Evolutionary conservation across 2,329 filamentous ascomycete genomes (phyloP).

Genomic region (Diaporthe sp.): DNA sequence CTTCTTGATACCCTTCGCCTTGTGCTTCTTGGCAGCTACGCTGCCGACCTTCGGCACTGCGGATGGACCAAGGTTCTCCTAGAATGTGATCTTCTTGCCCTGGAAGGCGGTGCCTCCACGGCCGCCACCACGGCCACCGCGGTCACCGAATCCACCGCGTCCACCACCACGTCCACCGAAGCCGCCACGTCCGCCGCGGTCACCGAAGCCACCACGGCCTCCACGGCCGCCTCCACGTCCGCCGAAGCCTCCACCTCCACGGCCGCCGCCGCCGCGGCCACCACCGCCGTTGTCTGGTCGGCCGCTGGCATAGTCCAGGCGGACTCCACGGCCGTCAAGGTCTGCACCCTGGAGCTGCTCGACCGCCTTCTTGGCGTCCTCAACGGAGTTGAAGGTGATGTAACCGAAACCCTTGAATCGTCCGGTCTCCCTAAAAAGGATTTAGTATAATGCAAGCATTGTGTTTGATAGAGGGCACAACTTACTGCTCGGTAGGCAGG

Average conservation of each 20-base stretch:
- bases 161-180: slow-evolving; percentile 56
- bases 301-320: slow-evolving; percentile 83
- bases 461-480: slow-evolving; percentile 40
- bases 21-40: neutral
- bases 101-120: slow-evolving; percentile 67
- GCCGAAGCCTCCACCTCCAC: slow-evolving; percentile 56
- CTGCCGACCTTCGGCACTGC: neutral
- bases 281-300: slow-evolving; percentile 63
- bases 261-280: slow-evolving; percentile 56
- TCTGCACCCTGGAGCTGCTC: slow-evolving; percentile 70
- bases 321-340: slow-evolving; percentile 78
- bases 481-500: slow-evolving; percentile 84
- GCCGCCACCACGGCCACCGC: slow-evolving; percentile 49
- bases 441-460: slow-evolving; percentile 43
- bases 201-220: slow-evolving; percentile 49
- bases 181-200: slow-evolving; percentile 60
- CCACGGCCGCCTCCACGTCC: slow-evolving; percentile 63
- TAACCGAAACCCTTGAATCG: slow-evolving; percentile 94
- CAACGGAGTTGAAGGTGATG: slow-evolving; percentile 82
- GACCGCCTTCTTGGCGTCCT: slow-evolving; percentile 83
- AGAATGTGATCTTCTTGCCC: slow-evolving; percentile 84
- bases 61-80: slow-evolving; percentile 40
- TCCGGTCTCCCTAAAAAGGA: slow-evolving; percentile 72
- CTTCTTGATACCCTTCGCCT: slow-evolving; percentile 21
- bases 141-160: slow-evolving; percentile 56